Conservation (phyloP, 106 monocot genomes). For the Chionographis japonica region DNA sequence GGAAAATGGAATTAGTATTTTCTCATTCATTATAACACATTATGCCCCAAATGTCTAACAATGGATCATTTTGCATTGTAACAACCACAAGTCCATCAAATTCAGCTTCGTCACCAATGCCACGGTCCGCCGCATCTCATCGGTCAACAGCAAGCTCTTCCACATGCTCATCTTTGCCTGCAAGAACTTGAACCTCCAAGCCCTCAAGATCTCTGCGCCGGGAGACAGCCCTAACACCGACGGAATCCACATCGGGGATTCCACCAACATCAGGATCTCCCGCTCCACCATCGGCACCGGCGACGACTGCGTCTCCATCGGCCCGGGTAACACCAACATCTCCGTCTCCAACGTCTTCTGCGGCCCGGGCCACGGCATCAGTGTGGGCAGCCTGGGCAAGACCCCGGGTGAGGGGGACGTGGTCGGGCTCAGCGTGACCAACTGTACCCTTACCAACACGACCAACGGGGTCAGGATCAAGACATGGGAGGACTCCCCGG, state of each 20-base stretch:
- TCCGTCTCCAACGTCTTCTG: conserved; percentile 17
- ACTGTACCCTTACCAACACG: conserved; percentile 6
- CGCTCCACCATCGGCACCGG: conserved; percentile 27
- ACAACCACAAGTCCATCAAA: conserved; percentile 3
- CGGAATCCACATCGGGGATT: conserved; percentile 30
- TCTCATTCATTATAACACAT: neutral
- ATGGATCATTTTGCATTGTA: too few species aligned
- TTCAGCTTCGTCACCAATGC: conserved; percentile 3
- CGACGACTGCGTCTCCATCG: conserved; percentile 50
- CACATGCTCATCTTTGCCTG: conserved; percentile 20
- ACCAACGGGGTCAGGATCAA: conserved; percentile 16
- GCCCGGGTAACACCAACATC: conserved; percentile 20
- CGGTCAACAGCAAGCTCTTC: conserved; percentile 27
- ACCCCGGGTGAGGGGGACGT: conserved; percentile 1
- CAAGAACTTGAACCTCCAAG: neutral
- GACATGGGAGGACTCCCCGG: conserved; percentile 1
- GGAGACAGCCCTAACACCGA: conserved; percentile 41
- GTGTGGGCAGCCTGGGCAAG: conserved; percentile 10
- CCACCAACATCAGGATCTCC: conserved; percentile 6
- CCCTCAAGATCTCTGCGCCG: conserved; percentile 22
- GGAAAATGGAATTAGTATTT: neutral
- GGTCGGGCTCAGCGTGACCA: neutral
- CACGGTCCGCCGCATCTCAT: conserved; percentile 7
- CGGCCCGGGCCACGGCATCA: conserved; percentile 47
- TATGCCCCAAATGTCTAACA: too few species aligned